phyloP scores from a whole-genome alignment of 1,139 yeast species.

The Pneumocystis sp. region DNA sequence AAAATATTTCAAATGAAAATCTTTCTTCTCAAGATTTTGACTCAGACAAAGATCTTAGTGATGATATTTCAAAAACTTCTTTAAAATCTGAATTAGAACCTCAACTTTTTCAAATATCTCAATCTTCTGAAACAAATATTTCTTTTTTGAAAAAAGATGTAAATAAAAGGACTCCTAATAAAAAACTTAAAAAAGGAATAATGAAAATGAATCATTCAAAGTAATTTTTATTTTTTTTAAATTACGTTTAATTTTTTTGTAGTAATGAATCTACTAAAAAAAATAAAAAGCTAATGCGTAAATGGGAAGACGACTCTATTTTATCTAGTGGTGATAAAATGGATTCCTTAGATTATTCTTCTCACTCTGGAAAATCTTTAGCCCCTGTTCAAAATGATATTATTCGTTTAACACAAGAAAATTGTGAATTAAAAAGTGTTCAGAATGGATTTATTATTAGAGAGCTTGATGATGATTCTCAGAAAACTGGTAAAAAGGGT shows the following conservation, averaged over 20 bases:
- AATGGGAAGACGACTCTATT: constrained; percentile 38
- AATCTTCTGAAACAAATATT: neutral
- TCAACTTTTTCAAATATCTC: neutral
- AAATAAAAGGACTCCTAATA: neutral
- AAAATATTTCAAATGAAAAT: neutral
- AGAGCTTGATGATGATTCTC: constrained; percentile 16
- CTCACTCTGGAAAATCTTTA: constrained; percentile 27
- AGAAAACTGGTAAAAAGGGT: neutral
- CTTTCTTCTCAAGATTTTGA: neutral
- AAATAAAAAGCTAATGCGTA: constrained; percentile 22
- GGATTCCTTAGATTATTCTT: constrained; percentile 10
- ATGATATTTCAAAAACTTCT: neutral
- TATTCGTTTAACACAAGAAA: constrained; percentile 27
- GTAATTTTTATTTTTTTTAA: neutral
- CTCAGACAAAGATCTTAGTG: constrained; percentile 6
- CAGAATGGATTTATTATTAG: constrained; percentile 38
- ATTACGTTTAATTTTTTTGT: neutral
- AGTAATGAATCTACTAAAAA: neutral
- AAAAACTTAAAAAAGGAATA: neutral
- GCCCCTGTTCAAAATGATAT: constrained; percentile 17
- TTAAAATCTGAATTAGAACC: neutral
- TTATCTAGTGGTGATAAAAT: constrained; percentile 25
- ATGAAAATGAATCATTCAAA: neutral
- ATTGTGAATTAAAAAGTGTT: constrained; percentile 32
- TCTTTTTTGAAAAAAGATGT: neutral